Percentiles rank a stretch among this genome's conserved stretches.
Evolutionary conservation across 768 basidiomycete species (phyloP).

Genomic region (Russula griseocarnosa): DNA sequence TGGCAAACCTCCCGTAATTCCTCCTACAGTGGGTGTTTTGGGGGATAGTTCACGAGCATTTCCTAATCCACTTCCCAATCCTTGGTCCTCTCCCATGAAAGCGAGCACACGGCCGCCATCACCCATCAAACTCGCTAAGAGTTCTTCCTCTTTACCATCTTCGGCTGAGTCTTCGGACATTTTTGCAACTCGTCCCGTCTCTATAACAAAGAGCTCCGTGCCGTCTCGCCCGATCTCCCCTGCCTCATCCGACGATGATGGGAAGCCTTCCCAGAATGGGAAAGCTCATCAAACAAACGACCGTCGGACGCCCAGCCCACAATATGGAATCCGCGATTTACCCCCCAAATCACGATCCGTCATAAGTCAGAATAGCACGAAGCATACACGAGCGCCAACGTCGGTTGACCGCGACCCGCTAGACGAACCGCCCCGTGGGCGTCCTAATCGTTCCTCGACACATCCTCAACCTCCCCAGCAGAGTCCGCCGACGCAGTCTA

Average conservation of each 20-base stretch:
- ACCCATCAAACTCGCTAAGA: conserved; percentile 17
- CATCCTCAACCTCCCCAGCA: conserved; percentile 20
- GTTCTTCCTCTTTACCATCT: conserved; percentile 17
- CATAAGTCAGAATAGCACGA: conserved; percentile 21
- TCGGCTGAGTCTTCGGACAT: conserved; percentile 8
- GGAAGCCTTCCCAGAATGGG: conserved; percentile 14
- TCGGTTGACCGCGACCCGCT: conserved; percentile 5
- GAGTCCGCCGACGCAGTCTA: background rate
- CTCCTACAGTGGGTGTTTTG: conserved; percentile 4
- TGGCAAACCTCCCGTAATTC: conserved; percentile 19
- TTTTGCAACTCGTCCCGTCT: conserved; percentile 12
- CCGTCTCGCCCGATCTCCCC: conserved; percentile 25
- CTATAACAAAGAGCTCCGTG: conserved; percentile 13
- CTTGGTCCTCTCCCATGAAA: conserved; percentile 9
- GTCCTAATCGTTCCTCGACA: conserved; percentile 23
- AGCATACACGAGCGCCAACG: conserved; percentile 18
- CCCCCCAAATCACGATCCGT: conserved; percentile 26
- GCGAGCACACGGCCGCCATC: conserved; percentile 15
- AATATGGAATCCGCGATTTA: conserved; percentile 29
- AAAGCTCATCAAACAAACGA: conserved; percentile 9
- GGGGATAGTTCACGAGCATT: conserved; percentile 14
- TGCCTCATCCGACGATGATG: conserved; percentile 23
- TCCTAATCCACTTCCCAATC: conserved; percentile 24
- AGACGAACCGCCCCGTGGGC: conserved; percentile 21
- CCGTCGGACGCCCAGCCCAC: conserved; percentile 23